Percentiles rank a stretch among this genome's conserved stretches.
These are phyloP conservation scores for Xylariaceae sp. DNA, from an alignment of 2,329 filamentous ascomycete species.

Conservation along the genomic window DNA sequence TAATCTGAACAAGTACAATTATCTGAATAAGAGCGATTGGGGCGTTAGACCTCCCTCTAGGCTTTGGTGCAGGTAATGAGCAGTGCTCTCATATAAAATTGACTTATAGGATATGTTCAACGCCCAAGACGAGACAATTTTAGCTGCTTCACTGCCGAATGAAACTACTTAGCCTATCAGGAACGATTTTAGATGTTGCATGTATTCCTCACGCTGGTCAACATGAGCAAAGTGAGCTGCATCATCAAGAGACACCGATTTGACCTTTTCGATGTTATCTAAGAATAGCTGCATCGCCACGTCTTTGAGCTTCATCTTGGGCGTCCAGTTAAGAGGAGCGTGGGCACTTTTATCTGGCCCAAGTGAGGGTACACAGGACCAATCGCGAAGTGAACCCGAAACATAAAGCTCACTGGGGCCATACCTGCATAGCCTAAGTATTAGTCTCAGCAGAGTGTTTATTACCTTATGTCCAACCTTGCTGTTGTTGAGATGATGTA, in stretches of 20 bases:
- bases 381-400: slow-evolving; percentile 21
- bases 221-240: slow-evolving; percentile 34
- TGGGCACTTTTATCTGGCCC: slow-evolving; percentile 29
- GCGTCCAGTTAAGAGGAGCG: slow-evolving; percentile 34
- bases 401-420: slow-evolving; percentile 18
- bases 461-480: too few relatives aligned
- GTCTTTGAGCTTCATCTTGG: slow-evolving; percentile 34
- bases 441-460: slow-evolving; percentile 1
- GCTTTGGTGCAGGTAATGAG: too few relatives aligned
- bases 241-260: slow-evolving; percentile 34
- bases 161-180: not conserved
- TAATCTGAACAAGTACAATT: too few relatives aligned
- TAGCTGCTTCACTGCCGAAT: too few relatives aligned
- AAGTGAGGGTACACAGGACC: slow-evolving; percentile 25
- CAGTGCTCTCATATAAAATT: too few relatives aligned
- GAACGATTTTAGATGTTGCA: slow-evolving; percentile 14
- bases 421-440: slow-evolving; percentile 10
- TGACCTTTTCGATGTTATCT: slow-evolving; percentile 31
- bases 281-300: slow-evolving; percentile 33
- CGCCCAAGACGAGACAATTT: too few relatives aligned
- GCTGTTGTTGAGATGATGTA: not conserved
- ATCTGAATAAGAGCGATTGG: too few relatives aligned
- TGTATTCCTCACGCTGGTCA: slow-evolving; percentile 29
- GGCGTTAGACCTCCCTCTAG: too few relatives aligned
- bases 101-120: too few relatives aligned